Conservation (phyloP, 495 filamentous ascomycete genomes). For the Neurospora tetrasperma region DNA sequence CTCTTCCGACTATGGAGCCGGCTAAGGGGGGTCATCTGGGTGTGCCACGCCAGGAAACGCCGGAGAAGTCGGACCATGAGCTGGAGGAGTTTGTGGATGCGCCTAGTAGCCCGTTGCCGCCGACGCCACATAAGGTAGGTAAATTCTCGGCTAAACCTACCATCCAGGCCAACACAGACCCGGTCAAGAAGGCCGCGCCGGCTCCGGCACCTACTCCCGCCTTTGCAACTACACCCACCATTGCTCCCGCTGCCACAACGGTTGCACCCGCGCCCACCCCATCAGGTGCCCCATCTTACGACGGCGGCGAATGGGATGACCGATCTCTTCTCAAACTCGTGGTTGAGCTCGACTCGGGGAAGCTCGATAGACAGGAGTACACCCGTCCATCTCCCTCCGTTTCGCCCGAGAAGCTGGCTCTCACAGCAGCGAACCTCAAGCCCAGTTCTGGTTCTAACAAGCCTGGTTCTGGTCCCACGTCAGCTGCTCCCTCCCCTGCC, state of each 20-base stretch:
- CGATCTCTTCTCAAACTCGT: conserved; percentile 34
- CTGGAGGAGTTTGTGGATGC: conserved; percentile 35
- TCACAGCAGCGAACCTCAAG: not conserved
- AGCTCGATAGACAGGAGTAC: conserved; percentile 14
- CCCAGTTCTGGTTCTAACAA: not conserved
- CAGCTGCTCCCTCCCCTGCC: not conserved
- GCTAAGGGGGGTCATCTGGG: not conserved
- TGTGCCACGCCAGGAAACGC: conserved; percentile 13
- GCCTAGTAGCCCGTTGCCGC: conserved; percentile 25
- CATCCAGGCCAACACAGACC: not conserved
- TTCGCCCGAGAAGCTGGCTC: conserved; percentile 11
- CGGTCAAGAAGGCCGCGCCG: not conserved
- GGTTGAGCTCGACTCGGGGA: conserved; percentile 32
- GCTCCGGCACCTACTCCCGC: not conserved
- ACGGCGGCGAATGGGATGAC: conserved; percentile 36
- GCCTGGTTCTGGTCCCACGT: not conserved
- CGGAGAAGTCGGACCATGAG: conserved; percentile 27
- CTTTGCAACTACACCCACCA: not conserved
- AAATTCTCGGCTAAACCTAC: not conserved
- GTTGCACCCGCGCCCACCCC: conserved; percentile 8
- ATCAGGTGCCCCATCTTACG: conserved; percentile 21
- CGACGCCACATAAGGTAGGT: conserved; percentile 10
- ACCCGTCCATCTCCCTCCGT: conserved; percentile 3
- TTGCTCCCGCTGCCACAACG: not conserved
- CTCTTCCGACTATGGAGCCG: not conserved